phyloP scores from a whole-genome alignment of 345 rosid genomes.

The Murraya paniculata region DNA sequence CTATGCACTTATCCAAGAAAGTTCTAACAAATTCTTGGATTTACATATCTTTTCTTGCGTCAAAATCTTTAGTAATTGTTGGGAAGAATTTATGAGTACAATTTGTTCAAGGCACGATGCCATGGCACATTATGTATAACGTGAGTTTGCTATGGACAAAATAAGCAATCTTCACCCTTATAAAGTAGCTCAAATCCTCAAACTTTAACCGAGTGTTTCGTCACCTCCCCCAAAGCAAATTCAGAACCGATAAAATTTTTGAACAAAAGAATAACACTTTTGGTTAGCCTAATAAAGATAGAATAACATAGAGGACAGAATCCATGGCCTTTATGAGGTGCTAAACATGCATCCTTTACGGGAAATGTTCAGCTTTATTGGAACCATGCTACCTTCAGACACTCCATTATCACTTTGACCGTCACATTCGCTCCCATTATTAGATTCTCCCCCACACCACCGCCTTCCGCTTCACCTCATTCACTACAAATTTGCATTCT shows the following conservation, averaged over 20 bases:
- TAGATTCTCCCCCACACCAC: conserved; percentile 22
- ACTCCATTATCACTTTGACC: conserved; percentile 23
- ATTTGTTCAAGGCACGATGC: not conserved
- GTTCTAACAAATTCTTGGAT: not conserved
- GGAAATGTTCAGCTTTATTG: conserved; percentile 21
- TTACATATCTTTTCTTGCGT: not conserved
- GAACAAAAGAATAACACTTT: not conserved
- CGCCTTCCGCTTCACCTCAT: conserved; percentile 17
- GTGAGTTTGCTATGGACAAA: not conserved
- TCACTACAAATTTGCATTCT: conserved; percentile 10
- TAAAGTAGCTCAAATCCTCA: not conserved
- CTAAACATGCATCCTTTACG: conserved; percentile 28
- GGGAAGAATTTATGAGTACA: not conserved
- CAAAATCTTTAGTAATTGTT: not conserved
- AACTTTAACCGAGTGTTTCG: not conserved
- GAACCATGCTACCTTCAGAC: conserved; percentile 13
- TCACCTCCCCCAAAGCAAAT: not conserved
- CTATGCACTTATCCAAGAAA: not conserved
- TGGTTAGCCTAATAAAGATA: conserved; percentile 17
- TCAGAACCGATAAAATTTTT: not conserved
- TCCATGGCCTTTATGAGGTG: conserved; percentile 12
- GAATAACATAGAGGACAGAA: conserved; percentile 9
- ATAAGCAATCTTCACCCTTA: not conserved
- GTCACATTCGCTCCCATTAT: conserved; percentile 9
- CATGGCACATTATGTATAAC: not conserved